These are phyloP conservation scores for Microcyclosporella mali DNA, from an alignment of 2,329 filamentous ascomycete species.

Conservation along the genomic window DNA sequence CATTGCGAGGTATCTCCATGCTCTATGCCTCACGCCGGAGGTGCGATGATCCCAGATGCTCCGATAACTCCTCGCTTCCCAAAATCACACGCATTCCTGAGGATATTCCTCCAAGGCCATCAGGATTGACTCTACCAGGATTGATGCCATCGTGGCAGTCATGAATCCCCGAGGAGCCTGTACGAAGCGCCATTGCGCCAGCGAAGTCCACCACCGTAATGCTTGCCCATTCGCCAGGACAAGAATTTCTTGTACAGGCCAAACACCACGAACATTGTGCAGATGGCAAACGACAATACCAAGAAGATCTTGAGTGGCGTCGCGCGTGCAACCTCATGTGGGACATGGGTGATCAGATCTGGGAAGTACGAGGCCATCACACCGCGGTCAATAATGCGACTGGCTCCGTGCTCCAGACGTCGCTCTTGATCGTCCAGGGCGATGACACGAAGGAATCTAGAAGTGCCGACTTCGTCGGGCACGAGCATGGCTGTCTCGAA, in stretches of 20 bases:
- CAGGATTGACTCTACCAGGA: no score
- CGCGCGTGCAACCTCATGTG: slow-evolving; percentile 6
- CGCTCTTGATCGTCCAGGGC: slow-evolving; percentile 22
- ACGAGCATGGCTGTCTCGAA: slow-evolving; percentile 37
- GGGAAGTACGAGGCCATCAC: slow-evolving; percentile 17
- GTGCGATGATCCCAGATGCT: no score
- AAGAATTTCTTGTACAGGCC: slow-evolving; percentile 23
- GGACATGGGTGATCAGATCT: neutral
- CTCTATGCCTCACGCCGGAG: no score
- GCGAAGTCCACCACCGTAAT: slow-evolving; percentile 17
- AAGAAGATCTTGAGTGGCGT: slow-evolving; percentile 18
- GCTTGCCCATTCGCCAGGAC: slow-evolving; percentile 18
- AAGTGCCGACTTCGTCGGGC: slow-evolving; percentile 11
- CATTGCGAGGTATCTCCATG: no score
- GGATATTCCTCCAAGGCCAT: no score
- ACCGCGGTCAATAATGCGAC: slow-evolving; percentile 19
- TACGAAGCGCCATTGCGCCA: slow-evolving; percentile 22
- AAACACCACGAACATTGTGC: slow-evolving; percentile 21
- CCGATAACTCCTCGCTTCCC: no score
- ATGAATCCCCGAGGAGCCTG: slow-evolving; percentile 20
- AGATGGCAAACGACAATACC: slow-evolving; percentile 14
- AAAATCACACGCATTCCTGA: no score
- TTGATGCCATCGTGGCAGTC: slow-evolving; percentile 1
- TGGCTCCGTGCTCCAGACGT: slow-evolving; percentile 21
- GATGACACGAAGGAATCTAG: slow-evolving; percentile 25